Base-by-base conservation (phyloP, 2,329 filamentous ascomycete species). In the Xylogone sp. region DNA sequence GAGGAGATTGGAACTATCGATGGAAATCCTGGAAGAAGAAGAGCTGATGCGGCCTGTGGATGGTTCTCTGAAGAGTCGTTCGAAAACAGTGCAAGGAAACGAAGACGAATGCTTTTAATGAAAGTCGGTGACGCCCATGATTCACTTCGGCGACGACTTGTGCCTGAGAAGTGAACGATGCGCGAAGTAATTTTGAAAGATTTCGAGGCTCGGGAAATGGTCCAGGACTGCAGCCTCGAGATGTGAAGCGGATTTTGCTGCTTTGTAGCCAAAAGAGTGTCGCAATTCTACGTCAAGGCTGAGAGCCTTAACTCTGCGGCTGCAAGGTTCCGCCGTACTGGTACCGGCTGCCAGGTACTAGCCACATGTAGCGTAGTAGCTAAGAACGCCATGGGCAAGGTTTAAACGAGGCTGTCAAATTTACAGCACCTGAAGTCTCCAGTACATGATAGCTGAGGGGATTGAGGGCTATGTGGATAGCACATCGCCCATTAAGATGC, bases 101-200 rank as follows among this genome's bases (percentile, higher is more conserved):
- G 7, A 18, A 39, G 34, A 39, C 34, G 13, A 39, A 18, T 4
- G 34, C 34, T 21, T n/a, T 53, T 46, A 55, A 42, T 27, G 42
- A 46, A 19, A 22, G 45, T 22, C 29, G 24, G 43, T 44, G 43
- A 27, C 45, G 42, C 56, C 55, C 58, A 63, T 63, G 49, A 58
- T 61, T 58, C 56, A 59, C 50, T 16, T 44, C 42, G 53, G 53
- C 55, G 56, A 48, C 53, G 12, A 31, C 3, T 48, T 42, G 34
- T 53, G 52, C 50, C 53, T 48, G 24, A 45, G 21, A 31, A 43
- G 49, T 55, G 51, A 57, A 51, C 51, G 22, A 29, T 18, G 19
- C 50, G 21, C n/a, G 34, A 29, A 13, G 10, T 10, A 19, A 46
- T 42, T 10, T n/a, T 39, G n/a, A 4, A 39, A 5, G 5, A 9